Percentiles rank a stretch among this genome's conserved stretches.
phyloP scores from a whole-genome alignment of 164 flowering plant species.

The Vitis riparia region DNA sequence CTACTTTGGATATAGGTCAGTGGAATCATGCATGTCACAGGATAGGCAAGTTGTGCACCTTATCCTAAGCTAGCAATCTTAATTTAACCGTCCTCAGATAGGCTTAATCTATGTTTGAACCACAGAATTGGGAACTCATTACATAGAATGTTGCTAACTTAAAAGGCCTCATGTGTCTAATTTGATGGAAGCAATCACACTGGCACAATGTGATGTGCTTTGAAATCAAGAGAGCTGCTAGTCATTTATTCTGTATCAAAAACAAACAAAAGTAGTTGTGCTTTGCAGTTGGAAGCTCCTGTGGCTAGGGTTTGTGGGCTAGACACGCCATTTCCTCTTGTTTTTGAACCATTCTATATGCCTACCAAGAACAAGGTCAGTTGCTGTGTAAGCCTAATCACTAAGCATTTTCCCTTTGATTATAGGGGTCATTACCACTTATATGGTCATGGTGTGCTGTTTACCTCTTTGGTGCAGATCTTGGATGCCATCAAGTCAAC shows the following conservation, averaged over 20 bases:
- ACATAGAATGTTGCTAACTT: too few species aligned
- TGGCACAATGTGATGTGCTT: too few species aligned
- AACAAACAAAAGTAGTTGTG: not conserved
- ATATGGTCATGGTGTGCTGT: not conserved
- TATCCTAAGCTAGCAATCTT: too few species aligned
- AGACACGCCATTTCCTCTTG: conserved; percentile 96
- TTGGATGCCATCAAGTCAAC: conserved; percentile 81
- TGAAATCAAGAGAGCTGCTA: too few species aligned
- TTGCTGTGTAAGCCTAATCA: not conserved
- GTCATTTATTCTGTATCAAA: not conserved
- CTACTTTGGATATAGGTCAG: too few species aligned
- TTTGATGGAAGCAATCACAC: too few species aligned
- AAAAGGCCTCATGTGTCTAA: too few species aligned
- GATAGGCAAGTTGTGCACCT: too few species aligned
- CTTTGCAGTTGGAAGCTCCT: conserved; percentile 91
- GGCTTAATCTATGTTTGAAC: too few species aligned
- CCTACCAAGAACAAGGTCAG: conserved; percentile 89
- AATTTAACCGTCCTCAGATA: too few species aligned
- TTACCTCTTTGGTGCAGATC: conserved; percentile 30
- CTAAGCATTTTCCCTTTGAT: not conserved
- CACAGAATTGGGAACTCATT: too few species aligned
- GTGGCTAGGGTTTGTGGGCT: conserved; percentile 87
- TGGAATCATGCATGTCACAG: too few species aligned
- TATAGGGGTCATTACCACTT: not conserved
- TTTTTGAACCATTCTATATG: conserved; percentile 92